Evolutionary conservation across 257 asterid genomes (phyloP), one percentile per base, ranked within the genome.

Genomic region (Penstemon barbatus): DNA sequence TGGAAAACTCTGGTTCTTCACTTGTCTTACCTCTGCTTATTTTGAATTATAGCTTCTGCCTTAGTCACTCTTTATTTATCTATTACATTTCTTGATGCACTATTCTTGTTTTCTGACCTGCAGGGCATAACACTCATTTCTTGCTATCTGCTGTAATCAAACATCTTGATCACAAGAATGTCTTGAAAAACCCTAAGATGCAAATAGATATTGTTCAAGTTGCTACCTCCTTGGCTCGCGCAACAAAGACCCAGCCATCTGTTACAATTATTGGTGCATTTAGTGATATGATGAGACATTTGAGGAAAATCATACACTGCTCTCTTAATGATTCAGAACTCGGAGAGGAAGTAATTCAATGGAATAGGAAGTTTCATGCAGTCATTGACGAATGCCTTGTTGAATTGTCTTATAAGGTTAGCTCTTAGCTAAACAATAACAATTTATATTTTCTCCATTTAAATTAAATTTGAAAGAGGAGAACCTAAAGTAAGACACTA

Each of bases 81-180:
- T 12, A 63, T 63, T 72, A 49, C 55, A 66, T 57, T 74, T 57
- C 53, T 69, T 45, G 61, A 49, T 65, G 68, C 36, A 64, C 44
- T 70, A 43, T 65, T 75, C 62, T 78, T 78, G 71, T 62, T 72
- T 43, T 19, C 38, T 73, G 76, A 75, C 57, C 71, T 79, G 82
- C 89, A 87, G 95, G 91, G 71, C 76, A 81, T 50, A 81, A 76
- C 73, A 77, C 86, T 61, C 95, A 85, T 74, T 79, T 85, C 78
- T 76, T 87, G 87, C 82, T 87, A 69, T 85, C 87, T 62, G 76
- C 86, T n/a, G 84, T 85, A 60, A 85, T 87, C 82, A 87, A 85
- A 80, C 95, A 87, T 78, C 91, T 87, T 70, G 95, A 87, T 76
- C 89, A 85, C 77, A 87, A 83, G 87, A 87, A 87, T 77, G 88